Conservation (phyloP, 1,284 basidiomycete genomes). For the Ceratobasidium sp. region DNA sequence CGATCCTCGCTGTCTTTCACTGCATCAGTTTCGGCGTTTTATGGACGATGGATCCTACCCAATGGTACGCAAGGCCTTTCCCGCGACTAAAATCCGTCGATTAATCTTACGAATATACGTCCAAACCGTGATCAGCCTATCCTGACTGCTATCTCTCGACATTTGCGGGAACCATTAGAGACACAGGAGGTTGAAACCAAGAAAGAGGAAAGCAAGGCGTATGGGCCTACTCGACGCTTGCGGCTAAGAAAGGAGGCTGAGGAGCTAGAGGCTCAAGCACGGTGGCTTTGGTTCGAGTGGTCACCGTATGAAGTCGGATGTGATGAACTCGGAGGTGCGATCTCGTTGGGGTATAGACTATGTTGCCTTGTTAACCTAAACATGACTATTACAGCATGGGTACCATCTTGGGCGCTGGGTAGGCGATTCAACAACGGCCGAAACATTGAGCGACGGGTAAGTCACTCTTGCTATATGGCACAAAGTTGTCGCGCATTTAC, state of each 20-base stretch:
- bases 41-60: conserved; percentile 58
- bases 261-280: conserved; percentile 51
- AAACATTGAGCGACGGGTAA: conserved; percentile 56
- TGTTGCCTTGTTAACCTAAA: not conserved
- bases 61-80: conserved; percentile 46
- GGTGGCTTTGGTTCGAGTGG: conserved; percentile 60
- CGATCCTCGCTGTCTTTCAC: conserved; percentile 58
- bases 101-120: not conserved
- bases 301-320: conserved; percentile 62
- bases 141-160: conserved; percentile 57
- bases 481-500: not conserved
- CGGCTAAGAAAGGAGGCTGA: conserved; percentile 52
- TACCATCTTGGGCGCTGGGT: conserved; percentile 62
- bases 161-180: conserved; percentile 55
- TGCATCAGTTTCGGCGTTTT: conserved; percentile 57
- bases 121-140: conserved; percentile 54
- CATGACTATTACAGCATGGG: conserved; percentile 56
- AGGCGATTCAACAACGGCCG: conserved; percentile 58
- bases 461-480: conserved; percentile 44
- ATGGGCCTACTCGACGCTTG: conserved; percentile 50
- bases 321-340: conserved; percentile 60
- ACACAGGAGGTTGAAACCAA: conserved; percentile 44
- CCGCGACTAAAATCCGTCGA: not conserved
- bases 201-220: conserved; percentile 49
- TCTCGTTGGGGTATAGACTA: not conserved